Base-by-base conservation (phyloP, 495 filamentous ascomycete genomes). In the Clohesyomyces aquaticus region DNA sequence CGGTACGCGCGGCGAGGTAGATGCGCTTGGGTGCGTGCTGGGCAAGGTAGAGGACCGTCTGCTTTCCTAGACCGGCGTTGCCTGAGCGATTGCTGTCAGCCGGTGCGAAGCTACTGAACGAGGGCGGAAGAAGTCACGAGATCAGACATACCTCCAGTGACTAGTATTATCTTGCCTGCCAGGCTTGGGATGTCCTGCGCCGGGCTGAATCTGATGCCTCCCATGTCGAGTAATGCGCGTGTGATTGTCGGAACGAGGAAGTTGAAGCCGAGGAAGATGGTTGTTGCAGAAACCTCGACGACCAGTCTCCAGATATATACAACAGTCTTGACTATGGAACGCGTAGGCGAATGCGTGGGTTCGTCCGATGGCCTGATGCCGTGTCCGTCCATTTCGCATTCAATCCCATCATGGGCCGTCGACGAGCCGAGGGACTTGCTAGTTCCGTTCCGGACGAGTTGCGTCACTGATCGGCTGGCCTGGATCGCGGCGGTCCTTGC, bases 1-100 rank as follows among this genome's bases (percentile, higher is more conserved):
- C 74, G 8, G 82, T 85, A 0, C 83, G 78, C 0, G 84, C 85
- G 3, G 80, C 82, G n/a, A 86, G 74, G 59, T 86, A 80, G 16
- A 87, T 74, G 10, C 77, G 77, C 0, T 64, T 65, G 1, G 84
- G 84, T 0, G 63, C 45, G 56, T 86, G 83, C 0, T 78, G 79
- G 10, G 83, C 83, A 42, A 86, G 76, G 16, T 82, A 79, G 4
- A 79, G 41, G 8, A 81, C 81, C 6, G 83, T 83, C 1, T 79
- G 72, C 43, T 80, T 77, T 0, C 83, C 84, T 22, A 86, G 78
- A 22, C 82, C 79, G 28, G 75, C 80, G 35, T 75, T 72, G 9
- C 90, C 89, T 48, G 79, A 75, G 68, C 85, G 91, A 32, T 54
- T 56, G 22, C n/a, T 35, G 35, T 51, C 4, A 51, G 28, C 4